Evolutionary conservation across 208 protist genomes (phyloP), one percentile per base, ranked within the genome.

Genomic region (Tritrichomonas foetus): DNA sequence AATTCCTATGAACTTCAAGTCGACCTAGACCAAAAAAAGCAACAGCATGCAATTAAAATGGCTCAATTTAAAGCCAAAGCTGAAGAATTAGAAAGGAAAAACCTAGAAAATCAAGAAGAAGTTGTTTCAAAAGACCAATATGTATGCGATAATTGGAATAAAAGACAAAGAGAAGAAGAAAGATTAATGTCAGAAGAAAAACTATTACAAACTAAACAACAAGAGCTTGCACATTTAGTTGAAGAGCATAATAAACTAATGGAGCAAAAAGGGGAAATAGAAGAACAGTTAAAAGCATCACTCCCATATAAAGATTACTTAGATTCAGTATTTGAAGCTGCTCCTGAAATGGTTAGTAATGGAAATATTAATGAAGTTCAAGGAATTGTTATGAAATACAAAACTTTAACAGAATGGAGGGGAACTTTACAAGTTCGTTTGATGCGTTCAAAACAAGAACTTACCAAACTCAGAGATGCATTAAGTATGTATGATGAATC

Each of bases 221-320:
- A 75, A n/a, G 69, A 75, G 41, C n/a, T 75, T 14, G 69, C 36
- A n/a, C 36, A 75, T 13, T 44, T 75, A 75, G 41, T 47, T 47
- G 69, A 75, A n/a, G 69, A 75, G n/a, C 69, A 47, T 75, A 36
- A 13, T 5, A 36, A 75, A 75, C n/a, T 75, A 33, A 75, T 25
- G 36, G 1, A 75, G 13, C 69, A 75, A 13, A 36, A 75, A 75
- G 69, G 41, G 41, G 69, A 75, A 75, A 75, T 75, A 5, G 41
- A 75, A 75, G 41, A 27, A 41, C 69, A 44, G 16, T 75, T 75
- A 75, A 36, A 75, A 75, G 20, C 69, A n/a, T 25, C 69, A 44
- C n/a, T 75, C 36, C 69, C 69, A 44, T 75, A 75, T 75, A 75
- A 75, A 75, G 41, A 36, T n/a, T 75, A 75, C 33, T 75, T 75